Evolutionary conservation across 805 yeast species (phyloP).

Genomic region (Candida ovalis): DNA sequence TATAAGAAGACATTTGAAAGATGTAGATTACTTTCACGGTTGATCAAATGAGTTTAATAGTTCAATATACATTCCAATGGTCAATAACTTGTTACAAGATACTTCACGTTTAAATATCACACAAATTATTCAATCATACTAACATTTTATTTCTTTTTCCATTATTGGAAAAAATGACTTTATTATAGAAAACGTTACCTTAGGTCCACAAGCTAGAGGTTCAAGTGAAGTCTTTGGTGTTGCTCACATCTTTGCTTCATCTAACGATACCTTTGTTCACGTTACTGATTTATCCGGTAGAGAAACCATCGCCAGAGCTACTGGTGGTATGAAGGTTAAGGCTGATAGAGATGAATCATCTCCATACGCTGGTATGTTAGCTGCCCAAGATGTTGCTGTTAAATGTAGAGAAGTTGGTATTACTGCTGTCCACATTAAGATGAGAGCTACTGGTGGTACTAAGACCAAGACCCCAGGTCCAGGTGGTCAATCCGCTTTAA

Average conservation of each 20-base stretch:
- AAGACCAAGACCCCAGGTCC: constrained; percentile 99
- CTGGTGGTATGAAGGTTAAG: constrained; percentile 99
- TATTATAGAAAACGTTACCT: constrained; percentile 48
- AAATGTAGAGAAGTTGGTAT: constrained; percentile 99
- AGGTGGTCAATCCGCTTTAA: constrained; percentile 99
- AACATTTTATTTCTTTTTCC: constrained; percentile 6
- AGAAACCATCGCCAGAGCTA: constrained; percentile 99
- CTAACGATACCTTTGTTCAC: constrained; percentile 99
- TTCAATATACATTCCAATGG: no score
- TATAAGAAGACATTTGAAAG: no score
- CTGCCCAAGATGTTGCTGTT: constrained; percentile 99
- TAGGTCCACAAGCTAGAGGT: constrained; percentile 90
- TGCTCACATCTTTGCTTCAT: constrained; percentile 99
- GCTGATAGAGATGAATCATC: constrained; percentile 99
- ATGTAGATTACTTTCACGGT: no score
- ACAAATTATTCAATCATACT: constrained; percentile 4
- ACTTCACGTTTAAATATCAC: no score
- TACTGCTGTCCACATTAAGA: constrained; percentile 98
- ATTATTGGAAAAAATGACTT: neutral
- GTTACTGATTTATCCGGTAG: constrained; percentile 99
- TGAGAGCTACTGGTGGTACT: constrained; percentile 99
- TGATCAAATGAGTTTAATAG: no score
- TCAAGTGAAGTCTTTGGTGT: constrained; percentile 99
- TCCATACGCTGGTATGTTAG: constrained; percentile 99
- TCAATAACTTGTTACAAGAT: no score